Conservation (phyloP, 306 rosid genomes). For the Fragaria iinumae region DNA sequence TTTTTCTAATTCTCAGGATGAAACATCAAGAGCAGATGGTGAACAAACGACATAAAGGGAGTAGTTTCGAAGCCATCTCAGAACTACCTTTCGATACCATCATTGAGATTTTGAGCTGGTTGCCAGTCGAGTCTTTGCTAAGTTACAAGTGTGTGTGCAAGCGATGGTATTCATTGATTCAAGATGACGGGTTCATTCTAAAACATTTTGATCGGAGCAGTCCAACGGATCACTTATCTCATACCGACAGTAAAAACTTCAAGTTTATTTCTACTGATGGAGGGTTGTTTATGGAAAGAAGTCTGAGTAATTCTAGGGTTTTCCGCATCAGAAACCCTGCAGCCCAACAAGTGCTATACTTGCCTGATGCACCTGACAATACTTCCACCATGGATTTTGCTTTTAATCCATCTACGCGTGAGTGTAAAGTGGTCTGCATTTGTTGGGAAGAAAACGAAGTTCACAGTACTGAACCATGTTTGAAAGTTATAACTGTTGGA, state of each 20-base stretch:
- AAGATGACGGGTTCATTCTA: neutral
- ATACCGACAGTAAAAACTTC: neutral
- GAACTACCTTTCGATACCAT: neutral
- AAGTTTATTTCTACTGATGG: too few species aligned
- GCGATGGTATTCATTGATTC: neutral
- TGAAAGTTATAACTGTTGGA: too few species aligned
- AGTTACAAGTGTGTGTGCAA: conserved; percentile 5
- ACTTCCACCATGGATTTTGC: too few species aligned
- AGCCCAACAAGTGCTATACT: neutral
- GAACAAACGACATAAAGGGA: too few species aligned
- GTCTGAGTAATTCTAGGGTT: neutral
- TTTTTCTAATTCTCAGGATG: too few species aligned
- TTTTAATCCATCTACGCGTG: too few species aligned
- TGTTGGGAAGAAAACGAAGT: too few species aligned
- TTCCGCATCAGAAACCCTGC: neutral
- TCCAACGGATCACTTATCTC: neutral
- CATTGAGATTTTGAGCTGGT: conserved; percentile 5
- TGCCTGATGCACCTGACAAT: neutral
- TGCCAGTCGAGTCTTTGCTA: neutral
- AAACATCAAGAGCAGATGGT: too few species aligned
- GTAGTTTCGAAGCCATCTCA: too few species aligned
- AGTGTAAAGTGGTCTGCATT: too few species aligned
- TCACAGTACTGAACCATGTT: too few species aligned
- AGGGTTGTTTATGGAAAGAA: neutral
- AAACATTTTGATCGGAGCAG: neutral